phyloP scores from a whole-genome alignment of 257 asterid species.

The Solanum lycopersicoides region DNA sequence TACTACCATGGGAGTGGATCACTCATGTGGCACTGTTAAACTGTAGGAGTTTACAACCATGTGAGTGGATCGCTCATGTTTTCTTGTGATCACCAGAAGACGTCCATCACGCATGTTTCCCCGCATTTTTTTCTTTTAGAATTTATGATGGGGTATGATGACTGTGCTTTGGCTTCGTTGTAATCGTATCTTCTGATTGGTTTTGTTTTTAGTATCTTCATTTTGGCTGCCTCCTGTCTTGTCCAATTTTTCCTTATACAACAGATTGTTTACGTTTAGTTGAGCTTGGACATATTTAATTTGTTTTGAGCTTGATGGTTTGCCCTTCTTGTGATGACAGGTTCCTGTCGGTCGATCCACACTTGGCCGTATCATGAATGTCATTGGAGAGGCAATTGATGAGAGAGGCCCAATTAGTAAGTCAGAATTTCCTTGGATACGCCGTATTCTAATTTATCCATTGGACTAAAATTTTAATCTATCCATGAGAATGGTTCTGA shows the following conservation, averaged over 20 bases:
- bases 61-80: background rate
- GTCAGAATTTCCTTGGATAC: conserved; percentile 6
- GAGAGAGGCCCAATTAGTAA: conserved; percentile 74
- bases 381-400: conserved; percentile 93
- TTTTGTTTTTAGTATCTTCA: background rate
- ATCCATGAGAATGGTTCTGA: background rate
- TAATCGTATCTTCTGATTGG: background rate
- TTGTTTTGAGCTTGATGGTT: background rate
- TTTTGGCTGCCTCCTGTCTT: background rate
- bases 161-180: background rate
- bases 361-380: conserved; percentile 92
- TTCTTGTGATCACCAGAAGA: background rate
- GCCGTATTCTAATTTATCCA: background rate
- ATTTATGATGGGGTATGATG: background rate
- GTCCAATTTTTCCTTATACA: background rate
- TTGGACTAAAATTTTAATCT: background rate
- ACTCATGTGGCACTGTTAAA: background rate
- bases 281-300: background rate
- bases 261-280: background rate
- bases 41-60: background rate
- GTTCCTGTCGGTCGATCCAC: conserved; percentile 98
- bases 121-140: background rate
- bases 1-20: background rate
- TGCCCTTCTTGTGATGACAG: conserved; percentile 15
- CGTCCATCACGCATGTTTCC: background rate